Conservation (phyloP, 495 filamentous ascomycete genomes). For the Trichoderma erinaceum region DNA sequence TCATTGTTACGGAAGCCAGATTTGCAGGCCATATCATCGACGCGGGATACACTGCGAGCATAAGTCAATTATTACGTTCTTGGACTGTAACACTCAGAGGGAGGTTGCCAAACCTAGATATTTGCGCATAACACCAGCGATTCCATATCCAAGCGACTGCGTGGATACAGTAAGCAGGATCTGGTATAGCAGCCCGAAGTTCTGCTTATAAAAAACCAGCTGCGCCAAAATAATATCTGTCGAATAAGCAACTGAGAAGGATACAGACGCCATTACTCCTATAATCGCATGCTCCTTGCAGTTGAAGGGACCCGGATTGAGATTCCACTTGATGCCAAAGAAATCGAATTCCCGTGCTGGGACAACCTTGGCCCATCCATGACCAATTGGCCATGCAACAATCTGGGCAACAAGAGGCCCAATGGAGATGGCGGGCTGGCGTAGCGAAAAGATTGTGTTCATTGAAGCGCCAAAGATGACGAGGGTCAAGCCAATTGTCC, state of each 20-base stretch:
- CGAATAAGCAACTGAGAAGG: slow-evolving; percentile 58
- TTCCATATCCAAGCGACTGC: slow-evolving; percentile 66
- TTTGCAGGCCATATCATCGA: slow-evolving; percentile 73
- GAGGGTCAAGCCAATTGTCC: slow-evolving; percentile 62
- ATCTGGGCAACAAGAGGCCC: slow-evolving; percentile 64
- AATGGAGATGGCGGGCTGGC: slow-evolving; percentile 59
- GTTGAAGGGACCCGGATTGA: slow-evolving; percentile 73
- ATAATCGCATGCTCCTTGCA: slow-evolving; percentile 76
- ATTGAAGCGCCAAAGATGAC: slow-evolving; percentile 59
- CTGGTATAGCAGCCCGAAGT: slow-evolving; percentile 62
- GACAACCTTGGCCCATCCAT: slow-evolving; percentile 41
- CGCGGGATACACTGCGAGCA: slow-evolving; percentile 48
- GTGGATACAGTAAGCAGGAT: slow-evolving; percentile 64
- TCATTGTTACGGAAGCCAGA: slow-evolving; percentile 57
- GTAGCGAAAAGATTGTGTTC: slow-evolving; percentile 67
- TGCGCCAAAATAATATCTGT: slow-evolving; percentile 65
- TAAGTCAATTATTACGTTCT: neutral
- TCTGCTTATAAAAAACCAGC: slow-evolving; percentile 59
- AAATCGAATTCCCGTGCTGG: slow-evolving; percentile 48
- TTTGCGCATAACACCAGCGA: slow-evolving; percentile 58
- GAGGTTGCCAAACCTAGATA: slow-evolving; percentile 34
- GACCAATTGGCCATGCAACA: slow-evolving; percentile 63
- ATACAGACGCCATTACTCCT: slow-evolving; percentile 63
- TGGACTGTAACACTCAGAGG: neutral
- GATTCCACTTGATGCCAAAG: slow-evolving; percentile 49